phyloP scores from a whole-genome alignment of 1,139 yeast genomes.

The Candida tropicalis region DNA sequence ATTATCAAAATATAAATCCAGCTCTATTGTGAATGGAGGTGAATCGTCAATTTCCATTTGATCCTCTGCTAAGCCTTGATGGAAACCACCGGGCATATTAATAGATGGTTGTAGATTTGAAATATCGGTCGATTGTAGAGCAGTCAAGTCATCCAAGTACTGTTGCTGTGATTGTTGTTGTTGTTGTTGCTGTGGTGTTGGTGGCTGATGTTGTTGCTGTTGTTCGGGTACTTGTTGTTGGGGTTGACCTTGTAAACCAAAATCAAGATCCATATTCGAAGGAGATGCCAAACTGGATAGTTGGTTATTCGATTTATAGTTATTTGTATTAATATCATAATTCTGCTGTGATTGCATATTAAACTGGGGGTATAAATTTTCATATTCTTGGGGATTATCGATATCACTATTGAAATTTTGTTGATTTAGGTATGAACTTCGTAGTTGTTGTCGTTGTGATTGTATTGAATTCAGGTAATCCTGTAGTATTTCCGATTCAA shows the following conservation, averaged over 20 bases:
- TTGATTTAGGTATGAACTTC: slow-evolving; percentile 2
- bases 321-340: slow-evolving; percentile 1
- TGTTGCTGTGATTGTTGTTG: slow-evolving; percentile 7
- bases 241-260: slow-evolving; percentile 9
- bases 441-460: slow-evolving; percentile 5
- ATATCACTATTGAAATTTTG: slow-evolving; percentile 2
- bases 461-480: slow-evolving; percentile 4
- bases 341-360: not conserved
- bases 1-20: slow-evolving; percentile 26
- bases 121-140: not conserved
- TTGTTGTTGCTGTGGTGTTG: slow-evolving; percentile 1
- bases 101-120: slow-evolving; percentile 13
- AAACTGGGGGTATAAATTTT: slow-evolving; percentile 9
- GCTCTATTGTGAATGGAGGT: slow-evolving; percentile 44
- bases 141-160: slow-evolving; percentile 1
- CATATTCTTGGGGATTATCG: slow-evolving; percentile 7
- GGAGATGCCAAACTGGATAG: slow-evolving; percentile 13
- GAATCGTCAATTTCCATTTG: slow-evolving; percentile 43
- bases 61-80: slow-evolving; percentile 21
- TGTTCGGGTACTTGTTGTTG: not conserved
- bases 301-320: not conserved
- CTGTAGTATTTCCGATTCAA: slow-evolving; percentile 10
- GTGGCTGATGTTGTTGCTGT: slow-evolving; percentile 6
- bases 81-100: slow-evolving; percentile 36
- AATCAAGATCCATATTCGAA: slow-evolving; percentile 14